Conservation (phyloP, 768 basidiomycete genomes). For the Trametes elegans region DNA sequence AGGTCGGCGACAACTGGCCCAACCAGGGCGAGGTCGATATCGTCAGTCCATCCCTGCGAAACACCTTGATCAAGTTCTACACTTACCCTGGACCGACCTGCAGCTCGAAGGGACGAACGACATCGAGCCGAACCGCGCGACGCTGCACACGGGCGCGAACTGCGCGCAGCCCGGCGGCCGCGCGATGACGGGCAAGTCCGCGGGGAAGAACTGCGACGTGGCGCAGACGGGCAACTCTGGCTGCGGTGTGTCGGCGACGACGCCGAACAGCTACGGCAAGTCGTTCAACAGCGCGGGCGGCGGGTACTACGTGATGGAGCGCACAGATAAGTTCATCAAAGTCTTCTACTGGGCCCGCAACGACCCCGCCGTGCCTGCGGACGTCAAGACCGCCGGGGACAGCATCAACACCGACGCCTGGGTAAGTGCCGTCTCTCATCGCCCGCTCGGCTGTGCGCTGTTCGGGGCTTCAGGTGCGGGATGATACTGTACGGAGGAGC, state of each 20-base stretch:
- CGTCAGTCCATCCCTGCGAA: slow-evolving; percentile 15
- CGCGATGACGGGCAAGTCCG: slow-evolving; percentile 41
- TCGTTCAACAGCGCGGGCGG: slow-evolving; percentile 58
- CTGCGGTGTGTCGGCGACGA: slow-evolving; percentile 46
- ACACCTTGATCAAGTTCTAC: not conserved
- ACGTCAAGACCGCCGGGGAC: slow-evolving; percentile 39
- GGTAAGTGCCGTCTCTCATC: slow-evolving; percentile 36
- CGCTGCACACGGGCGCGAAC: slow-evolving; percentile 56
- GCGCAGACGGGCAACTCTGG: slow-evolving; percentile 50
- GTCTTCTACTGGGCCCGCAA: slow-evolving; percentile 71
- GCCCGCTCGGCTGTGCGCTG: too few relatives aligned
- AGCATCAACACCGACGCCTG: slow-evolving; percentile 50
- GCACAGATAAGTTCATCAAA: slow-evolving; percentile 55
- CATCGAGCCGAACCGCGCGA: slow-evolving; percentile 46
- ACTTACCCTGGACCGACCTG: not conserved
- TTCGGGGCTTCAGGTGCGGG: too few relatives aligned
- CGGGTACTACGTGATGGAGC: slow-evolving; percentile 65
- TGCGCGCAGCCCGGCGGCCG: slow-evolving; percentile 50
- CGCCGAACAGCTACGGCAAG: slow-evolving; percentile 52
- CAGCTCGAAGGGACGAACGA: slow-evolving; percentile 57
- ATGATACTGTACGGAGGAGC: not conserved
- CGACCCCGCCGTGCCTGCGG: slow-evolving; percentile 42
- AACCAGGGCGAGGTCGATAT: slow-evolving; percentile 42
- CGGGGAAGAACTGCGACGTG: slow-evolving; percentile 48
- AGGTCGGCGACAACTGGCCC: slow-evolving; percentile 51